A percentile compares a stretch with the other conserved stretches of the same genome.
These are phyloP conservation scores for Aspergillus ibericus DNA, from an alignment of 2,329 filamentous ascomycete species.

Conservation along the genomic window DNA sequence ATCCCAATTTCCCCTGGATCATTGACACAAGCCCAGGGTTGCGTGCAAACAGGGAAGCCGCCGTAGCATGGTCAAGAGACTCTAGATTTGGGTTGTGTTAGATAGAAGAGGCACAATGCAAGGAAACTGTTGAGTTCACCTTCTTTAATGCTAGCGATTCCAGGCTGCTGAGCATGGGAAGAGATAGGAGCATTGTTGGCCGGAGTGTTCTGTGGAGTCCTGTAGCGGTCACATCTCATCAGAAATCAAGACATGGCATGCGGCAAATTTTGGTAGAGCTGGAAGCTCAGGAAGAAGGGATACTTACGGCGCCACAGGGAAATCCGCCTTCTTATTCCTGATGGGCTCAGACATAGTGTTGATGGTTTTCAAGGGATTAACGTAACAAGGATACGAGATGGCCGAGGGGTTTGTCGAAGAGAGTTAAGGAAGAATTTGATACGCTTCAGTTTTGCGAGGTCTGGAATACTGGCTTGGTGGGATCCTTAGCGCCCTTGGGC, in stretches of 20 bases:
- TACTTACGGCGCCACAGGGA: slow-evolving; percentile 64
- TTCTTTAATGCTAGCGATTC: slow-evolving; percentile 93
- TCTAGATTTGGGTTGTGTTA: slow-evolving; percentile 56
- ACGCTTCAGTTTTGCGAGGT: slow-evolving; percentile 35
- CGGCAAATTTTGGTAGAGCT: neutral
- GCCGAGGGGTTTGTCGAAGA: slow-evolving; percentile 24
- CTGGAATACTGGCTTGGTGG: slow-evolving; percentile 41
- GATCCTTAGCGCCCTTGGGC: slow-evolving; percentile 44
- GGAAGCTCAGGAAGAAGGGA: slow-evolving; percentile 7
- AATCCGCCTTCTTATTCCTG: slow-evolving; percentile 65
- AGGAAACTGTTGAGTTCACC: slow-evolving; percentile 58
- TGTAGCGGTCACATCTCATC: slow-evolving; percentile 48
- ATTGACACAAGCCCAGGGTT: slow-evolving; percentile 94
- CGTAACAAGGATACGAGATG: slow-evolving; percentile 16
- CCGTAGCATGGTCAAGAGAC: slow-evolving; percentile 81
- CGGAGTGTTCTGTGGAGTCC: slow-evolving; percentile 97
- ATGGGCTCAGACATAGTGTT: slow-evolving; percentile 65
- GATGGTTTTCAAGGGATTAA: slow-evolving; percentile 10
- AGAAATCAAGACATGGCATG: slow-evolving; percentile 19
- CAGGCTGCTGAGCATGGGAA: slow-evolving; percentile 93
- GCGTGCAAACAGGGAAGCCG: slow-evolving; percentile 90
- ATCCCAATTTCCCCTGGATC: slow-evolving; percentile 95
- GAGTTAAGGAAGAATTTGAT: slow-evolving; percentile 41
- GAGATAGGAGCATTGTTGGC: slow-evolving; percentile 95
- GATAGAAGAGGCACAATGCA: neutral